Conservation (phyloP, 495 filamentous ascomycete species). For the Daldinia loculata region DNA sequence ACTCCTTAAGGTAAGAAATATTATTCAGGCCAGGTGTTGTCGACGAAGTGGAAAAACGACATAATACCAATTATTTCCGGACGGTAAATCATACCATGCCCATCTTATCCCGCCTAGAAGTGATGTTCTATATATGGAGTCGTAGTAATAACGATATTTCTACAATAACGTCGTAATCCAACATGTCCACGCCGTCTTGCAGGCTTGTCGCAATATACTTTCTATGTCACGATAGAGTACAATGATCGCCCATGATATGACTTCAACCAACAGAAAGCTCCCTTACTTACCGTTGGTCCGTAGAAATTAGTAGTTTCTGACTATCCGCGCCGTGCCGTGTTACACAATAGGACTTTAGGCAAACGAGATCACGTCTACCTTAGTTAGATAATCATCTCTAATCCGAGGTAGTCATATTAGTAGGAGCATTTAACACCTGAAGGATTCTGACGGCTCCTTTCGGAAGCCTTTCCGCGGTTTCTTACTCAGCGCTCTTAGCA, state of each 20-base stretch:
- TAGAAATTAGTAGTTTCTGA: neutral
- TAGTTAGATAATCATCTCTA: neutral
- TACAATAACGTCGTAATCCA: neutral
- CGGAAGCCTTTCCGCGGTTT: neutral
- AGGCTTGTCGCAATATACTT: neutral
- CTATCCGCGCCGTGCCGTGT: neutral
- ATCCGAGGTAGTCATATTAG: neutral
- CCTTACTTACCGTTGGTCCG: neutral
- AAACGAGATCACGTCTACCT: neutral
- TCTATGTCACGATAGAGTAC: neutral
- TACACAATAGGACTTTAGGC: neutral
- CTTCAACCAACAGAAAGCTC: neutral
- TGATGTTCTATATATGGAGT: neutral
- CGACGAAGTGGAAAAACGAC: neutral
- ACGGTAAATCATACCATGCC: neutral
- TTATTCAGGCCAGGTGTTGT: neutral
- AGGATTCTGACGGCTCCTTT: neutral
- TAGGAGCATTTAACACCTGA: neutral
- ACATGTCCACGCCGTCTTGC: neutral
- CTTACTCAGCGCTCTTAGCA: neutral
- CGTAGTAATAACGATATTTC: neutral
- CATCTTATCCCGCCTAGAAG: neutral
- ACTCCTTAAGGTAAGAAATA: neutral
- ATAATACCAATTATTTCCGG: neutral
- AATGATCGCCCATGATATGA: neutral